A percentile compares a stretch with the other conserved stretches of the same genome.
phyloP scores from a whole-genome alignment of 2,329 filamentous ascomycete species.

The Paraphaeosphaeria minitans region DNA sequence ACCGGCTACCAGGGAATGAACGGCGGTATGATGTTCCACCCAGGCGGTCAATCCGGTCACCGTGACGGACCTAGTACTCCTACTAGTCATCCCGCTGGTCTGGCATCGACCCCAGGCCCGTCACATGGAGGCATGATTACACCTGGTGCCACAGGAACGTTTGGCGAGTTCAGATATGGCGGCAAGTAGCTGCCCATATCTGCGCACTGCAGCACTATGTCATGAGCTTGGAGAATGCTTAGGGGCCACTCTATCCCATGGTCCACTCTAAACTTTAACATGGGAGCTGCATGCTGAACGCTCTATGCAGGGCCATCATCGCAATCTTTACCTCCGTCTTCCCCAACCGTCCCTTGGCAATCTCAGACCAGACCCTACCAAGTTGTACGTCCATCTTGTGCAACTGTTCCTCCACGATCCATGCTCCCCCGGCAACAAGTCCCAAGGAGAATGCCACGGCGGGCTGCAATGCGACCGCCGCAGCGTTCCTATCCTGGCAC shows the following conservation, averaged over 20 bases:
- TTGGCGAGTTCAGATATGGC: slow-evolving; percentile 67
- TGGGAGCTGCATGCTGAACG: neutral
- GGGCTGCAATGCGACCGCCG: too few species aligned
- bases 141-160: slow-evolving; percentile 75
- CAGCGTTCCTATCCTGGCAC: too few species aligned
- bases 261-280: neutral
- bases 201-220: slow-evolving; percentile 3
- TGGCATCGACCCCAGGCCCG: slow-evolving; percentile 58
- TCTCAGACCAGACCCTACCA: neutral
- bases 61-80: slow-evolving; percentile 70
- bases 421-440: too few species aligned
- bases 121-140: slow-evolving; percentile 70
- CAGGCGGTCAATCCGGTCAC: slow-evolving; percentile 42
- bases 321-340: neutral
- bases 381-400: neutral
- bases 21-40: slow-evolving; percentile 47
- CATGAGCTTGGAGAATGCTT: slow-evolving; percentile 9
- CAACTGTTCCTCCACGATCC: too few species aligned
- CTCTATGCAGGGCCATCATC: neutral
- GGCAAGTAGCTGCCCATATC: slow-evolving; percentile 32
- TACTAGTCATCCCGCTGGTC: slow-evolving; percentile 60
- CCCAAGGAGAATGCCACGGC: too few species aligned
- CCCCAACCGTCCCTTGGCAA: neutral
- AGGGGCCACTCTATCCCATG: neutral
- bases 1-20: slow-evolving; percentile 42